Base-by-base conservation (phyloP, 345 rosid species). In the Angophora floribunda region DNA sequence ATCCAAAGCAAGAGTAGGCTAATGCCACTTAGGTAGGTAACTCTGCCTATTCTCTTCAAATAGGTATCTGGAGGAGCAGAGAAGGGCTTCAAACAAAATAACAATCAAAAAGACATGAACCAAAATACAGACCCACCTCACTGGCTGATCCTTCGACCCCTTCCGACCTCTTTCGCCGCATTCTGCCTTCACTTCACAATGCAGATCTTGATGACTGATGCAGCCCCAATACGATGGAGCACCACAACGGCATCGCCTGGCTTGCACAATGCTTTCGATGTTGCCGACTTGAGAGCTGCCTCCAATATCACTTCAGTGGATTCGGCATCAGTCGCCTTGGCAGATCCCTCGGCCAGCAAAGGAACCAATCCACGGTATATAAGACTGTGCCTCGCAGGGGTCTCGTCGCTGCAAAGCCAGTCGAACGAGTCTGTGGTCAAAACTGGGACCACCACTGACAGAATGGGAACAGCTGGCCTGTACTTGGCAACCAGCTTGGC, bases 401-500 rank as follows among this genome's bases (percentile, higher is more conserved):
- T 89, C 86, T 89, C 90, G 4, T 86, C 90, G 22, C 88, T 89
- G 90, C 87, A 86, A 21, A 30, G 78, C 90, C 90, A 89, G 87
- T 89, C 88, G 3, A 89, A 86, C 4, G 86, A 89, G 86, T 89
- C 88, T 8, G 90, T 89, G 47, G 90, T 89, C 86, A 89, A 52
- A 30, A 86, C 90, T 2, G 90, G 88, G 86, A 89, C 90, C 24
- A 89, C 90, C 53, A 89, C 90, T 1, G 90, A 89, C 78, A 89
- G 79, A 32, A 89, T 86, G 22, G 90, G 90, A 45, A 89, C 90
- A 6, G 90, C 90, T 7, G 90, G 90, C 57, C 90, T 75, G 88
- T 89, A 89, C 88, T 89, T 89, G n/a, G 90, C 90, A 13, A 89
- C 90, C 85, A 89, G 79, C 88, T 89, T 89, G 1, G 90, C 90